These are phyloP conservation scores for Citeromyces siamensis DNA, from an alignment of 1,139 yeast genomes.

Conservation along the genomic window DNA sequence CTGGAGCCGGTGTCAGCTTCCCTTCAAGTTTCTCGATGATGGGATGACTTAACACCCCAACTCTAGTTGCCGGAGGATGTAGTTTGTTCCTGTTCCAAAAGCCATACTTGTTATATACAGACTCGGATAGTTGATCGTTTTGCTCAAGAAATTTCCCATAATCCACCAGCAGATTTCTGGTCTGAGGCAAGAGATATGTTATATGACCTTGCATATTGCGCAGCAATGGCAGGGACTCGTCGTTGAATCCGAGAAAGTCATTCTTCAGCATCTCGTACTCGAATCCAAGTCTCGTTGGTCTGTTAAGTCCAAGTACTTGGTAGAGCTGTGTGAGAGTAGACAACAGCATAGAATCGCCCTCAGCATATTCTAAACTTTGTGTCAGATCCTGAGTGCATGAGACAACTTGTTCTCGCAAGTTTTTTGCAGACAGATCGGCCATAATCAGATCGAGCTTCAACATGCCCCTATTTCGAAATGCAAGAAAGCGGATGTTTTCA, in stretches of 20 bases:
- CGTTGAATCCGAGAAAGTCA: conserved; percentile 9
- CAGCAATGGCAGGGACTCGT: conserved; percentile 4
- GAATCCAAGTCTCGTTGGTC: conserved; percentile 47
- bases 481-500: conserved; percentile 61
- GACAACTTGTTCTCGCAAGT: conserved; percentile 9
- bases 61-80: not conserved
- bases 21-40: not conserved
- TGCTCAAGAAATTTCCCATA: conserved; percentile 11
- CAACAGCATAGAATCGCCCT: conserved; percentile 46
- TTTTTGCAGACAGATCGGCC: conserved; percentile 8
- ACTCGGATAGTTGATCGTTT: conserved; percentile 7
- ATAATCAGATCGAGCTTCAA: conserved; percentile 42
- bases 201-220: conserved; percentile 1
- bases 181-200: conserved; percentile 11
- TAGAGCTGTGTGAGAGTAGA: conserved; percentile 36
- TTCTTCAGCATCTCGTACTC: conserved; percentile 48
- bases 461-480: conserved; percentile 73
- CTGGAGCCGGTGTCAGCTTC: not conserved
- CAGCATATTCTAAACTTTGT: conserved; percentile 45
- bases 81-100: not conserved
- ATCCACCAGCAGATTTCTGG: conserved; percentile 9
- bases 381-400: conserved; percentile 40
- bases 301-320: conserved; percentile 28
- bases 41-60: not conserved
- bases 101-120: not conserved